Conservation (phyloP, 257 asterid species). For the Penstemon davidsonii region DNA sequence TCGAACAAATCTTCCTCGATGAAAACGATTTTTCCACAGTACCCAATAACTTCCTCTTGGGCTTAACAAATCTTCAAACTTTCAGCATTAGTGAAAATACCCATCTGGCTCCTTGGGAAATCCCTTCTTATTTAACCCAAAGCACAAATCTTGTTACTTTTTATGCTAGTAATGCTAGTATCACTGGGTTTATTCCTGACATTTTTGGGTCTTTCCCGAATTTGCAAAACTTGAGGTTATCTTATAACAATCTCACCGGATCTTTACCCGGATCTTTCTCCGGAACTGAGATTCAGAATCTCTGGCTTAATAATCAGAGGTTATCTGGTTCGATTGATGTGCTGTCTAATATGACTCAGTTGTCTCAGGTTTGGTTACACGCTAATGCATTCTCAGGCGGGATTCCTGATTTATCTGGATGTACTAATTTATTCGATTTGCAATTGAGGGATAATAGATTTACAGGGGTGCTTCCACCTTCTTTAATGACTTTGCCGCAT, state of each 20-base stretch:
- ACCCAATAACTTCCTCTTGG: conserved; percentile 60
- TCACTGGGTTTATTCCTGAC: conserved; percentile 68
- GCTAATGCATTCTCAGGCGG: conserved; percentile 69
- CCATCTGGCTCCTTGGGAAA: conserved; percentile 54
- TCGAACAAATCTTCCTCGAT: conserved; percentile 54
- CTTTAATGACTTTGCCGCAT: conserved; percentile 49
- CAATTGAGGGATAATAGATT: conserved; percentile 79
- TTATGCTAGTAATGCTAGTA: conserved; percentile 58
- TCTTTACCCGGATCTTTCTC: conserved; percentile 62
- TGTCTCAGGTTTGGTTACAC: conserved; percentile 80
- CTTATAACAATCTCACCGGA: conserved; percentile 78
- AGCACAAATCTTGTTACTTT: conserved; percentile 52
- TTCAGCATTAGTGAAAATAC: conserved; percentile 56
- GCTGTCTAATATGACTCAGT: conserved; percentile 60
- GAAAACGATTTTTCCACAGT: conserved; percentile 46
- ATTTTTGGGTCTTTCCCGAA: conserved; percentile 56
- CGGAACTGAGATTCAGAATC: conserved; percentile 59
- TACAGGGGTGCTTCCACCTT: conserved; percentile 69
- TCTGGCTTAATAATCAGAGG: conserved; percentile 80
- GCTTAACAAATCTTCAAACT: conserved; percentile 43
- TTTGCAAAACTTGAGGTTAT: conserved; percentile 60
- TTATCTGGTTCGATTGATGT: conserved; percentile 67
- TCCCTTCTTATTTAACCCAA: conserved; percentile 53
- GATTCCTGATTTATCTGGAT: conserved; percentile 78
- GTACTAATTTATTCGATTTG: conserved; percentile 63